Conservation (phyloP, 2,329 filamentous ascomycete species). For the Pseudopithomyces maydicus region DNA sequence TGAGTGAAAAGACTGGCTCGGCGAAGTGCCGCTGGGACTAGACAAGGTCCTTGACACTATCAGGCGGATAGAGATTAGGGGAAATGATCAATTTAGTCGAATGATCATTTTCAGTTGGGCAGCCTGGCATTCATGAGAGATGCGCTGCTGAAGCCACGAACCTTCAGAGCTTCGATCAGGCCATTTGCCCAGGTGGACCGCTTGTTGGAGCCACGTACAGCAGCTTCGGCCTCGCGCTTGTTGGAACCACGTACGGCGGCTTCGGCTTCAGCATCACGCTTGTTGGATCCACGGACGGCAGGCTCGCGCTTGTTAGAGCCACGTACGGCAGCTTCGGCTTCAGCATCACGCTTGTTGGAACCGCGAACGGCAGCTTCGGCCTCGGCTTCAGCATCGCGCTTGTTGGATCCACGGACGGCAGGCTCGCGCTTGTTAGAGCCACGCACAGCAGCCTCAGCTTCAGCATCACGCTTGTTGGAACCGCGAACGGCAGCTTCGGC, state of each 20-base stretch:
- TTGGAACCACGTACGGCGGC: background rate
- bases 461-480: background rate
- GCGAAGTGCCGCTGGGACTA: too few relatives aligned
- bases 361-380: too few relatives aligned
- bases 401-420: too few relatives aligned
- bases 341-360: background rate
- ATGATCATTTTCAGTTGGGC: conserved; percentile 1
- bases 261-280: background rate
- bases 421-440: too few relatives aligned
- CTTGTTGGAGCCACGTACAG: background rate
- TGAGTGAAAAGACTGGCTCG: too few relatives aligned
- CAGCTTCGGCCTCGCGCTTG: background rate
- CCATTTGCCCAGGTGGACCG: conserved; percentile 1
- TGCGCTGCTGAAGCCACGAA: conserved; percentile 4
- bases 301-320: background rate
- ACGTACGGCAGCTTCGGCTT: background rate
- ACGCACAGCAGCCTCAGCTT: background rate
- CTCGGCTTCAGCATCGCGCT: background rate
- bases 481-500: too few relatives aligned
- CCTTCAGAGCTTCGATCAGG: conserved; percentile 1
- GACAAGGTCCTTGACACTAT: too few relatives aligned
- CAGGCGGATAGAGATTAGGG: too few relatives aligned
- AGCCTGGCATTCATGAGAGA: background rate
- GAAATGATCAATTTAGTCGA: too few relatives aligned
- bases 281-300: background rate